Evolutionary conservation across 768 basidiomycete species (phyloP), one percentile per base, ranked within the genome.

Genomic region (Serpula lacrymans): DNA sequence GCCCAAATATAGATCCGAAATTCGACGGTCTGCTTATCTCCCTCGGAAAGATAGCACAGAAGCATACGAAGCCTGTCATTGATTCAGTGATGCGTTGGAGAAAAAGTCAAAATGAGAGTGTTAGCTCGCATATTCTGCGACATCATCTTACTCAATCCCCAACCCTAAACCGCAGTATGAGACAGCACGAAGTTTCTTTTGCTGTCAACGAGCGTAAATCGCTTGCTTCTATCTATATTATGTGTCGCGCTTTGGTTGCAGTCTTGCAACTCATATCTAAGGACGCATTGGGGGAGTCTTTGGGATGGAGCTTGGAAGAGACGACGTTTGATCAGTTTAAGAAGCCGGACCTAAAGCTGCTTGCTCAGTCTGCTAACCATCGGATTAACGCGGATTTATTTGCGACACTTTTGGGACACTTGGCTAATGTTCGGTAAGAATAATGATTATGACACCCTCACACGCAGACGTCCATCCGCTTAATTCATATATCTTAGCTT

Each of bases 41-140:
- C 4, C 74, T 97, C 10, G 90, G 84, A 7, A 84, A 85, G 54
- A 84, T 93, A 45, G 91, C 87, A 6, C 85, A 84, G 50, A 88
- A 85, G 39, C 81, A 90, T 46, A 75, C 88, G 5, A 88, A 89
- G 54, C 78, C 82, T 31, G 88, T 94, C 4, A 75, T 92, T 27
- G 91, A 91, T 45, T 84, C 88, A 1, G 79, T 95, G 48, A 84
- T 84, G 73, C 80, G 84, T 27, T 97, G 89, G 93, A 76, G 88
- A 45, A 76, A 80, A 47, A 82, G 72, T 27, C 89, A 94, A 55
- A 77, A 74, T 28, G 85, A 85, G 44, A 73, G 71, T 24, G 70
- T 76, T 34, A 60, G 68, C 12, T 42, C 68, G 14, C 78, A 80
- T 30, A 58, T 82, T 30, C 61, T 78, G 37, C 66, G 69, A 24